These are phyloP conservation scores for Crithidia acanthocephali DNA, from an alignment of 208 protist species.

Conservation along the genomic window DNA sequence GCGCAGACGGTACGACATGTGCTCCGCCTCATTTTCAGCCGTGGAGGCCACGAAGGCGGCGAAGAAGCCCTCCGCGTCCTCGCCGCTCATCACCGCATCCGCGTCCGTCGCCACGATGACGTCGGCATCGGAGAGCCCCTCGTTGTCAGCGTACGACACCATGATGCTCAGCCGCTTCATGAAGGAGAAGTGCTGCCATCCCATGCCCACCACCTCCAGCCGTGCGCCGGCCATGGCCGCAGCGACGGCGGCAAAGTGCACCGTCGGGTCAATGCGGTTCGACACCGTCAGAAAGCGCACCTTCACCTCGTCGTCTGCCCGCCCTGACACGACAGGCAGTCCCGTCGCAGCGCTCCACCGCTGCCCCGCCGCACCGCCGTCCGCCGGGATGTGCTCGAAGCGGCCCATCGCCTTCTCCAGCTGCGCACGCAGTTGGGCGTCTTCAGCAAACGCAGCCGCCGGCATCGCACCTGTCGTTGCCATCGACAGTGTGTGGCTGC, in stretches of 20 bases:
- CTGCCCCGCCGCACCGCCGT: background rate
- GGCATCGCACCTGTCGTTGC: background rate
- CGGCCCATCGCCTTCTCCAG: background rate
- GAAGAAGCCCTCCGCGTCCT: background rate
- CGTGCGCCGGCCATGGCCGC: background rate
- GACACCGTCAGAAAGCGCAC: constrained; percentile 1
- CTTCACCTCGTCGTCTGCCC: background rate
- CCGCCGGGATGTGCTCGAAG: background rate
- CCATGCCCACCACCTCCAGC: background rate
- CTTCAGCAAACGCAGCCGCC: background rate
- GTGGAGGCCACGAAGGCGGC: constrained; percentile 1
- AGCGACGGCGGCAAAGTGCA: background rate
- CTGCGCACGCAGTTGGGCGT: background rate
- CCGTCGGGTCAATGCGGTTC: background rate
- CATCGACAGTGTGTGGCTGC: background rate
- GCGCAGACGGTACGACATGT: constrained; percentile 2
- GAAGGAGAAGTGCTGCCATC: background rate
- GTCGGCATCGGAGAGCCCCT: background rate
- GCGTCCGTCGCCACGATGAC: constrained; percentile 3
- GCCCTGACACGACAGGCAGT: background rate
- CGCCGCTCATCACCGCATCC: constrained; percentile 5
- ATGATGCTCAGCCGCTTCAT: constrained; percentile 3
- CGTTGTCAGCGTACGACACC: background rate
- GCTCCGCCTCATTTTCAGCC: background rate
- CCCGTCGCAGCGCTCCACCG: constrained; percentile 10